Evolutionary conservation across 164 flowering plant genomes (phyloP).

Genomic region (Aristolochia californica): DNA sequence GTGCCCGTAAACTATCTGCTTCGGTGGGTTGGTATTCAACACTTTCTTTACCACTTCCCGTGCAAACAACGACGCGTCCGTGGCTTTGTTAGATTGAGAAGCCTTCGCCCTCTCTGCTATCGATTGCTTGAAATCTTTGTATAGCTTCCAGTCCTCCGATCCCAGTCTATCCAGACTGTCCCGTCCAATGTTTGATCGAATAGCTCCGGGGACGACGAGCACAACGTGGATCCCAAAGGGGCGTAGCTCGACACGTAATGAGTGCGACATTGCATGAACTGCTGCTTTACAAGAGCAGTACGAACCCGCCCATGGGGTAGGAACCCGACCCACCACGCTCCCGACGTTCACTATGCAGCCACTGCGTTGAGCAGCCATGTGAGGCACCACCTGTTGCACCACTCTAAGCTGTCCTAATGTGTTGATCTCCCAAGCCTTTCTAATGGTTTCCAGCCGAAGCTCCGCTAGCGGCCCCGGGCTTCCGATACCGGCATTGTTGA

Average conservation of each 20-base stretch:
- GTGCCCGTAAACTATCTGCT: slow-evolving; percentile 44
- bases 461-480: slow-evolving; percentile 59
- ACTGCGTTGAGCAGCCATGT: slow-evolving; percentile 36
- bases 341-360: slow-evolving; percentile 54
- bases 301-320: slow-evolving; percentile 70
- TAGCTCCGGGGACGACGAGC: slow-evolving; percentile 43
- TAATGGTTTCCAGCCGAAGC: slow-evolving; percentile 32
- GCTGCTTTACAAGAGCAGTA: slow-evolving; percentile 56
- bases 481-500: slow-evolving; percentile 63
- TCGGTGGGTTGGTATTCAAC: slow-evolving; percentile 47
- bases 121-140: slow-evolving; percentile 35
- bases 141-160: slow-evolving; percentile 42
- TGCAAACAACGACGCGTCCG: slow-evolving; percentile 42
- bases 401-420: slow-evolving; percentile 50
- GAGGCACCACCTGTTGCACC: slow-evolving; percentile 53
- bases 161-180: slow-evolving; percentile 24
- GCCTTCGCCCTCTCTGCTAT: slow-evolving; percentile 48
- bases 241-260: slow-evolving; percentile 39
- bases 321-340: slow-evolving; percentile 43
- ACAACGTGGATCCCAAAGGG: slow-evolving; percentile 59
- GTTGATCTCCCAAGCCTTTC: slow-evolving; percentile 53
- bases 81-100: slow-evolving; percentile 47
- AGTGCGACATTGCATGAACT: slow-evolving; percentile 44
- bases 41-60: slow-evolving; percentile 46
- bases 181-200: slow-evolving; percentile 42